Base-by-base conservation (phyloP, 306 rosid genomes). In the Myrica gale region DNA sequence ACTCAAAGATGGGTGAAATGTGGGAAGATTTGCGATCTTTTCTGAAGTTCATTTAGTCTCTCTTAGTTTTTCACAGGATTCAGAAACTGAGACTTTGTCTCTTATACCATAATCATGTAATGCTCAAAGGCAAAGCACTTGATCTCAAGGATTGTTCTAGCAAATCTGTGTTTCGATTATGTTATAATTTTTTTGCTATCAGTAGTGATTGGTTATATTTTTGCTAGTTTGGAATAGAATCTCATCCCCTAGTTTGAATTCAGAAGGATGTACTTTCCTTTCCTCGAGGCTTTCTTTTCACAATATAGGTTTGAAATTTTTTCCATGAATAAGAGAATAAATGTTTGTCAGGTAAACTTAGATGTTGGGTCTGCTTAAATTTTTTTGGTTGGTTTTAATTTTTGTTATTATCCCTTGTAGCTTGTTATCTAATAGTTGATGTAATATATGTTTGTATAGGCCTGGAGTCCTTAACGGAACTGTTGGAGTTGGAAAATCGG, bases 401-500 rank as follows among this genome's bases (percentile, higher is more conserved):
- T 65, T 65, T 19, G 15, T 20, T 7, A 63, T 65, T 65, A 65
- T 65, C 16, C 5, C 42, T 41, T 17, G 3, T 66, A 16, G 46
- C 42, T n/a, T 4, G 5, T 45, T 11, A 76, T 67, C 23, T 80
- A 69, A 78, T 57, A 57, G 81, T 70, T 80, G 55, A 81, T 74
- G 71, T 69, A 73, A 50, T 72, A 71, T 75, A 56, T 58, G 54
- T 84, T 72, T 85, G 56, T 82, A 54, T 75, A 95, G 99, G 94
- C 68, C 89, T 2, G 97, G 93, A 76, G 85, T 87, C 65, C 76
- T 93, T 74, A 88, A 91, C 85, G 97, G 97, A 81, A 84, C 85
- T 74, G 80, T 83, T 78, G 93, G 88, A 81, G 85, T 83, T 78
- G 97, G 93, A 76, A 95, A 95, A 86, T 85, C 88, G 10, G 99